Evolutionary conservation across 139 green algal species (phyloP), one percentile per base, ranked within the genome.

Genomic region (Tetradesmus obliquus): DNA sequence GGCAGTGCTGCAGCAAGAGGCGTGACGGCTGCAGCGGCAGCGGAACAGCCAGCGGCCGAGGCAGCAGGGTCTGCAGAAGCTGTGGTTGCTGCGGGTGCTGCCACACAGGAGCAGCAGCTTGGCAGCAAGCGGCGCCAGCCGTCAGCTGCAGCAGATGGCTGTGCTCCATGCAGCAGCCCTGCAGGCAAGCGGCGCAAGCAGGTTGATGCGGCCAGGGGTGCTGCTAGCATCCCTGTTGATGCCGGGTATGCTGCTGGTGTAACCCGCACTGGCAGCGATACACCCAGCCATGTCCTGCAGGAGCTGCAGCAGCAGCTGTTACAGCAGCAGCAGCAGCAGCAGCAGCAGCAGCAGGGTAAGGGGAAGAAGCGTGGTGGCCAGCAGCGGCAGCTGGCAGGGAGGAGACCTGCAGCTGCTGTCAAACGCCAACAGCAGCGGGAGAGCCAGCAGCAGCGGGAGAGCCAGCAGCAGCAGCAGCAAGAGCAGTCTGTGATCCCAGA

Each of bases 401-500:
- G 66, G 12, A 76, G 66, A 7, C 17, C 17, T 76, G 66, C 66
- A 76, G 66, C 66, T 24, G 66, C 32, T 45, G 32, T 45, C 32
- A 45, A 45, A 45, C 32, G 32, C 32, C 32, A 45, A 45, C 32
- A 45, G 15, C 17, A 76, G 17, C 66, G n/a, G 32, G 32, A 76
- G 66, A 5, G 66, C 66, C 20, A 62, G 81, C 32, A 86, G 53
- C 81, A 62, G 81, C 51, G 5, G 9, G 9, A 66, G 79, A n/a
- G 60, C 79, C 81, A n/a, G 85, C 55, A 84, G n/a, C 54, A 74
- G 83, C 83, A 74, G 83, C 83, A 74, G 54, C 54, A n/a, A 19
- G 9, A 54, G 83, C 83, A 74, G 55, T 32, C 1, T 88, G 22
- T 19, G 7, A 4, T 45, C 4, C 13, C 7, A 53, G 24, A 82